Percentiles rank a stretch among this genome's conserved stretches.
These are phyloP conservation scores for Alternaria burnsii DNA, from an alignment of 2,329 filamentous ascomycete species.

Conservation along the genomic window DNA sequence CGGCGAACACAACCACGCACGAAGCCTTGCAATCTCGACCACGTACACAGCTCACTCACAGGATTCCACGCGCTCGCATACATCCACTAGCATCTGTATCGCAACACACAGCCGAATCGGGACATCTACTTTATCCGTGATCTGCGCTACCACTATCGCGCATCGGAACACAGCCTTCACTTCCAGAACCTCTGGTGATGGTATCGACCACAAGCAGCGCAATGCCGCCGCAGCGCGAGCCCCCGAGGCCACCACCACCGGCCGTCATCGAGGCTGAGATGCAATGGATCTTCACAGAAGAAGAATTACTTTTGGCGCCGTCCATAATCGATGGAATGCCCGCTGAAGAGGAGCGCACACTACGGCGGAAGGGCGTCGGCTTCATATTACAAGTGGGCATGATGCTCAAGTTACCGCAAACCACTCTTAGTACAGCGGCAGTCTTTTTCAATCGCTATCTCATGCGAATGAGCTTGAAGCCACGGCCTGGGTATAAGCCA, in stretches of 20 bases:
- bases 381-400: conserved; percentile 96
- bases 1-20: background rate
- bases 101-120: background rate
- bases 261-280: conserved; percentile 65
- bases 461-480: conserved; percentile 85
- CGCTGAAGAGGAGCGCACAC: conserved; percentile 77
- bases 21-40: background rate
- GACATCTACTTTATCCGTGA: background rate
- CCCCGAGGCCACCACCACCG: conserved; percentile 49
- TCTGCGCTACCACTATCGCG: background rate
- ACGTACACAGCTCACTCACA: background rate
- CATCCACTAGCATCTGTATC: background rate
- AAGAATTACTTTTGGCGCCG: conserved; percentile 83
- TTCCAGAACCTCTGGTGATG: conserved; percentile 29
- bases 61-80: background rate
- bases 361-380: conserved; percentile 90
- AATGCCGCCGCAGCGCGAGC: conserved; percentile 37
- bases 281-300: conserved; percentile 90
- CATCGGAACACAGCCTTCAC: conserved; percentile 1
- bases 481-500: conserved; percentile 70
- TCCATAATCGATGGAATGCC: conserved; percentile 84
- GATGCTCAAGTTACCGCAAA: conserved; percentile 88
- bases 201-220: conserved; percentile 37
- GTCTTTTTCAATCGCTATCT: conserved; percentile 97
- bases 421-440: conserved; percentile 89